phyloP scores from a whole-genome alignment of 192 early-diverging fungal genomes.

The Coemansia sp. region DNA sequence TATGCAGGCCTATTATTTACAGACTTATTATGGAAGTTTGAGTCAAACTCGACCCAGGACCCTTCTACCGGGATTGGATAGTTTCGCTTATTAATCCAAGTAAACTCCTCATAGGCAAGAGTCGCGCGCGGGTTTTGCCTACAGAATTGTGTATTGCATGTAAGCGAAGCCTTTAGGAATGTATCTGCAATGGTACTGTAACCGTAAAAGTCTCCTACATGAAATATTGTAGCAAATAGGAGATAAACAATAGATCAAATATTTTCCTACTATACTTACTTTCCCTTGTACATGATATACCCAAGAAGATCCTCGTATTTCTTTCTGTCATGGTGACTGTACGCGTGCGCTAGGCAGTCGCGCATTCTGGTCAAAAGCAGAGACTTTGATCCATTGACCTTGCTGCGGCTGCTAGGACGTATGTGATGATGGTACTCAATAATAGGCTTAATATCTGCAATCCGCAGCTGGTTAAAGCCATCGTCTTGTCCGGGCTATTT shows the following conservation, averaged over 20 bases:
- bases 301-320: constrained; percentile 16
- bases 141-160: background rate
- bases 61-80: constrained; percentile 11
- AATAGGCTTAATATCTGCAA: constrained; percentile 24
- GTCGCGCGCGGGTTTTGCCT: background rate
- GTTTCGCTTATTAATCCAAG: background rate
- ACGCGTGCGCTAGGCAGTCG: background rate
- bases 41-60: constrained; percentile 4
- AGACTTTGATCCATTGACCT: background rate
- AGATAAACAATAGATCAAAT: no score
- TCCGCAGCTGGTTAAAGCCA: constrained; percentile 14
- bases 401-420: background rate
- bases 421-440: background rate
- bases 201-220: no score
- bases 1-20: no score
- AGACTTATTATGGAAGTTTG: no score
- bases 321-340: background rate
- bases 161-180: no score
- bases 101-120: background rate
- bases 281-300: constrained; percentile 5
- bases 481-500: no score
- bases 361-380: constrained; percentile 3
- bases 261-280: no score
- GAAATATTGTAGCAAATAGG: no score
- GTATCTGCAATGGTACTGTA: no score